Percentiles rank a stretch among this genome's conserved stretches.
phyloP scores from a whole-genome alignment of 306 rosid species.

The Purshia tridentata region DNA sequence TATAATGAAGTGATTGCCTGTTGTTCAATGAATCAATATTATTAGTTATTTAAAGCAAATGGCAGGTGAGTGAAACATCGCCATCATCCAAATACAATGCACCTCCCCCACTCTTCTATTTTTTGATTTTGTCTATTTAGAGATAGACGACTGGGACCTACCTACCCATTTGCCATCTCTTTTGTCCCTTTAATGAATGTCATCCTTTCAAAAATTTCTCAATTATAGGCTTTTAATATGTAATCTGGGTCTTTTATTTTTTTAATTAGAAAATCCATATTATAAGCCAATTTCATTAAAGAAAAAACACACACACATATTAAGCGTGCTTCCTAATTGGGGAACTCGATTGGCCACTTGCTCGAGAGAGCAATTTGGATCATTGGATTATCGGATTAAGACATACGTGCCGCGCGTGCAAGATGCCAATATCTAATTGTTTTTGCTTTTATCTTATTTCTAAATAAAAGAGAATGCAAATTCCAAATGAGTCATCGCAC shows the following conservation, averaged over 20 bases:
- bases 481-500: not conserved
- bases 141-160: not conserved
- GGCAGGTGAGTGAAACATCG: not conserved
- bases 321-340: no score
- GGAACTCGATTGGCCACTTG: no score
- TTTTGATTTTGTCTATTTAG: no score
- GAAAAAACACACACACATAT: not conserved
- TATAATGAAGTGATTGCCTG: no score
- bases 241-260: not conserved
- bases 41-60: not conserved
- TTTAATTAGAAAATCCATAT: not conserved
- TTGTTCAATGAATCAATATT: no score
- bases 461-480: no score
- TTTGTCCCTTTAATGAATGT: not conserved
- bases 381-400: not conserved
- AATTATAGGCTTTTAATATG: not conserved
- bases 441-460: not conserved
- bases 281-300: not conserved
- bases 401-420: not conserved
- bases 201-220: not conserved
- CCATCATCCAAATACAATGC: conserved; percentile 5
- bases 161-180: no score
- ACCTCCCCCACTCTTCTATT: not conserved
- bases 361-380: no score
- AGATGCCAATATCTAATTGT: not conserved